Percentiles rank a stretch among this genome's conserved stretches.
These are phyloP conservation scores for Aspergillus sp. DNA, from an alignment of 2,329 filamentous ascomycete genomes.

Conservation along the genomic window DNA sequence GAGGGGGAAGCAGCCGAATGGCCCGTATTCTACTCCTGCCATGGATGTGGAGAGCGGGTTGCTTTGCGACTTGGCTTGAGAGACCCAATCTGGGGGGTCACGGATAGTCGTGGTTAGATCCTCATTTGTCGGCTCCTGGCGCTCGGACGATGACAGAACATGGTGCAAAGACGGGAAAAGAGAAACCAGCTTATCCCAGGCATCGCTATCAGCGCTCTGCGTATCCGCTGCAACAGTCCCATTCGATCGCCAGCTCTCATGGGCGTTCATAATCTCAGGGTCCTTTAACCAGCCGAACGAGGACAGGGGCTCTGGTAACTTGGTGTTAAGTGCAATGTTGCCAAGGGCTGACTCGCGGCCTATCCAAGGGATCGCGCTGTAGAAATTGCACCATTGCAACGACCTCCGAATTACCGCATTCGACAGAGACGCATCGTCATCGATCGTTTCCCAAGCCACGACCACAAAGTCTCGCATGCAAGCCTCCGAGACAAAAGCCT, in stretches of 20 bases:
- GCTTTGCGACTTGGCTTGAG: slow-evolving; percentile 36
- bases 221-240: slow-evolving; percentile 23
- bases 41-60: slow-evolving; percentile 46
- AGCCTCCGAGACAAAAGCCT: slow-evolving; percentile 53
- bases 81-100: slow-evolving; percentile 40
- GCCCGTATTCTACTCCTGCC: slow-evolving; percentile 42
- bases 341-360: slow-evolving; percentile 42
- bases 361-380: slow-evolving; percentile 52
- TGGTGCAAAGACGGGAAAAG: slow-evolving; percentile 34
- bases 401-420: slow-evolving; percentile 51
- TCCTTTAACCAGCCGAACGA: slow-evolving; percentile 55
- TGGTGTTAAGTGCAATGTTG: slow-evolving; percentile 39
- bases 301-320: slow-evolving; percentile 46
- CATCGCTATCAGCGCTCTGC: slow-evolving; percentile 16
- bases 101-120: slow-evolving; percentile 23
- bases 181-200: slow-evolving; percentile 33
- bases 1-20: slow-evolving; percentile 53
- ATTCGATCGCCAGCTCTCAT: slow-evolving; percentile 49
- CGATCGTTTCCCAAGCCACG: slow-evolving; percentile 52
- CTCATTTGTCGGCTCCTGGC: slow-evolving; percentile 9
- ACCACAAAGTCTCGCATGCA: slow-evolving; percentile 49
- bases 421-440: slow-evolving; percentile 41
- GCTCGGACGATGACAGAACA: slow-evolving; percentile 33
- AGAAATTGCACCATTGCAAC: slow-evolving; percentile 53
- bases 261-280: slow-evolving; percentile 48